Evolutionary conservation across 257 asterid species (phyloP), one percentile per base, ranked within the genome.

Genomic region (Mentha longifolia): DNA sequence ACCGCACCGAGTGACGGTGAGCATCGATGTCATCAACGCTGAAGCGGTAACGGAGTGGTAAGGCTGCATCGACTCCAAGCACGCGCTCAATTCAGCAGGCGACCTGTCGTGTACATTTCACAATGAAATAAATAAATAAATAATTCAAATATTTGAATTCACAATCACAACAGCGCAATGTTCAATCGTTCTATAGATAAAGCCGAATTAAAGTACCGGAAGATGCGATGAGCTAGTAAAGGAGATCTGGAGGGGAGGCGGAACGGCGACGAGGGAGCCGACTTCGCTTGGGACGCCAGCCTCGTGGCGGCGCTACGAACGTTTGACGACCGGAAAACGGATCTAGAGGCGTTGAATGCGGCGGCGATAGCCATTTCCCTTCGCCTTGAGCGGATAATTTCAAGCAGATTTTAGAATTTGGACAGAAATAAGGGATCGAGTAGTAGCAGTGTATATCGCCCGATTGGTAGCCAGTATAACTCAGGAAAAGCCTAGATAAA

Each of bases 1-100:
- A 71, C 96, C 92, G 61, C 84, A 78, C 71, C 85, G 85, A 62
- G 97, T 85, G 71, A 72, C 86, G 3, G 96, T 86, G 56, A 94
- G 98, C 94, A 89, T 90, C 6, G 98, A 93, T 0, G 95, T 93
- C 97, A 93, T 91, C 92, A 94, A 83, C 4, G 97, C 95, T 0
- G 98, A 94, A 19, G 98, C 98, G 1, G 96, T 91, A 50, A 85
- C 95, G 0, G 96, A 80, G 80, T 94, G 98, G 84, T 67, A 86
- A 33, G 97, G 96, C 83, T 84, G 94, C 89, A 91, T 61, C n/a
- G 97, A 84, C 82, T 84, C 97, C 81, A 87, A n/a, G 70, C 92
- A 89, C 64, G 95, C 97, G 9, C 96, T 86, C 93, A 91, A 55
- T 62, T 90, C 98, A 61, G 72, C 84, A 6, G 97, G 95, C 57